Conservation (phyloP, 345 rosid species). For the Acer negundo region DNA sequence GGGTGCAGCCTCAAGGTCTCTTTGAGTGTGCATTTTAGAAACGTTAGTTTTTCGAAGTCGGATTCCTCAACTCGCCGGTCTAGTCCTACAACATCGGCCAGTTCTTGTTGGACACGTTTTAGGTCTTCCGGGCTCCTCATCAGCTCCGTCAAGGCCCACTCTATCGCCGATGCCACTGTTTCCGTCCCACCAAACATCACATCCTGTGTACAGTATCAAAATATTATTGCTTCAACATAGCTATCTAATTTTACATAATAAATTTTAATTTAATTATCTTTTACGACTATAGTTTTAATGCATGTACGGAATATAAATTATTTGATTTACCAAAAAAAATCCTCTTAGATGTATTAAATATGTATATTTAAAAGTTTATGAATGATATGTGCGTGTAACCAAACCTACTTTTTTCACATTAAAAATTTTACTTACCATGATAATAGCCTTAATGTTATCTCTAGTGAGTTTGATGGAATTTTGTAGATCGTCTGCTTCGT, state of each 20-base stretch:
- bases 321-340: too few relatives aligned
- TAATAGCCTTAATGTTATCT: constrained; percentile 86
- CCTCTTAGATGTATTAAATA: too few relatives aligned
- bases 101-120: constrained; percentile 68
- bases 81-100: constrained; percentile 72
- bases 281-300: neutral
- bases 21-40: constrained; percentile 63
- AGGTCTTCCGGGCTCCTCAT: constrained; percentile 69
- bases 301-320: too few relatives aligned
- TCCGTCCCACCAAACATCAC: constrained; percentile 99
- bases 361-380: too few relatives aligned
- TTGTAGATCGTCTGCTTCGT: constrained; percentile 55
- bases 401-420: neutral
- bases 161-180: constrained; percentile 93
- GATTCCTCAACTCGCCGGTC: constrained; percentile 73
- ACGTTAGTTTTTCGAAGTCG: constrained; percentile 65
- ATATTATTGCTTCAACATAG: neutral
- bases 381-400: too few relatives aligned
- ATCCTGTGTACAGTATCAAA: constrained; percentile 44
- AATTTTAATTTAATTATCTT: too few relatives aligned
- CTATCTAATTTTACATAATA: neutral
- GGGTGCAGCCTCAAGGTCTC: constrained; percentile 91
- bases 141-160: constrained; percentile 84
- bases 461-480: constrained; percentile 65
- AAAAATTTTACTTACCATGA: constrained; percentile 61